These are phyloP conservation scores for Cercospora canescens DNA, from an alignment of 2,329 filamentous ascomycete genomes.

Conservation along the genomic window DNA sequence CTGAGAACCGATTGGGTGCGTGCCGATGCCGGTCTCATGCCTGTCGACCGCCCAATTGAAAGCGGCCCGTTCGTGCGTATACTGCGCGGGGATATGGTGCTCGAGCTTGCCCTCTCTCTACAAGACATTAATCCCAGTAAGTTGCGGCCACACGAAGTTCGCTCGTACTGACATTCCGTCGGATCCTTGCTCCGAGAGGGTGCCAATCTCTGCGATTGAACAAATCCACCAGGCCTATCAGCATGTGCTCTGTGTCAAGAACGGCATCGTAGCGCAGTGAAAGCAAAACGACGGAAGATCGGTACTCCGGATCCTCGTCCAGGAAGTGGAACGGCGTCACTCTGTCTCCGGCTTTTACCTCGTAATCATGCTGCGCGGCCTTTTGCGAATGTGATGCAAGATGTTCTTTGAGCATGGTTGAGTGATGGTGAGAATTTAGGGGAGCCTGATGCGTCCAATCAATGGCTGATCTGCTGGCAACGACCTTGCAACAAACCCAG, in stretches of 20 bases:
- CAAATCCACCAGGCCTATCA: not conserved
- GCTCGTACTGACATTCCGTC: not conserved
- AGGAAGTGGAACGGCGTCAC: constrained; percentile 4
- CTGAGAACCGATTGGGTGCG: not conserved
- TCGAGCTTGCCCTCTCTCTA: constrained; percentile 5
- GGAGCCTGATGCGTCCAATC: too few species aligned
- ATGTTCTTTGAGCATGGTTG: not conserved
- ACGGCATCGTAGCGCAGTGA: not conserved
- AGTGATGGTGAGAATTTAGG: too few species aligned
- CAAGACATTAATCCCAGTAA: not conserved
- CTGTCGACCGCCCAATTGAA: not conserved
- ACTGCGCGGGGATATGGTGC: constrained; percentile 1
- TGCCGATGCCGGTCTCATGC: not conserved
- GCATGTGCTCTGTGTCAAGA: constrained; percentile 2
- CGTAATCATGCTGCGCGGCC: not conserved
- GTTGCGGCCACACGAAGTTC: not conserved
- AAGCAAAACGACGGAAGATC: not conserved
- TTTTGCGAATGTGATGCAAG: not conserved
- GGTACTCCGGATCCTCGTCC: constrained; percentile 3
- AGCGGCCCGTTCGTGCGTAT: not conserved
- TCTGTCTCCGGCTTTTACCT: not conserved
- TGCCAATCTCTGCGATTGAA: not conserved
- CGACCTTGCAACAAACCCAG: too few species aligned
- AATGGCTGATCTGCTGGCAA: too few species aligned
- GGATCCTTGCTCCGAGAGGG: constrained; percentile 2